Conservation (phyloP, 805 yeast species). For the Zygosaccharomyces bailii region DNA sequence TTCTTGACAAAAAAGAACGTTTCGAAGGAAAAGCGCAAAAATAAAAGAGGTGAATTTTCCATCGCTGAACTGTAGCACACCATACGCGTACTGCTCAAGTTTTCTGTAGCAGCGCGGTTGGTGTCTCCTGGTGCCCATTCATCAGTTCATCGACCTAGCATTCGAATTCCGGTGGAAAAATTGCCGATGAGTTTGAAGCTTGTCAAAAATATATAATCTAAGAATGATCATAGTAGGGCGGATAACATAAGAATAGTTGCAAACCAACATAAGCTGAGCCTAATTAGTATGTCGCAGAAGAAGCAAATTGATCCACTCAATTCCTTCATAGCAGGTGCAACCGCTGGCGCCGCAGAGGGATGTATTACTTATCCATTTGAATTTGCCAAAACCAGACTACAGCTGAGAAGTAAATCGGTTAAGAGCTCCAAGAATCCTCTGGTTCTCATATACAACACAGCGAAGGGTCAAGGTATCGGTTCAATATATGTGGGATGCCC, state of each 20-base stretch:
- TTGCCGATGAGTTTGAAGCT: constrained; percentile 6
- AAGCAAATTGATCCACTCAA: constrained; percentile 62
- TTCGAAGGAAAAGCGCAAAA: no score
- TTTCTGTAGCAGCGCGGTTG: background rate
- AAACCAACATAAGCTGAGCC: no score
- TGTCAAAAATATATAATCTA: constrained; percentile 4
- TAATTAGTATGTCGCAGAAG: constrained; percentile 18
- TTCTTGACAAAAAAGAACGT: no score
- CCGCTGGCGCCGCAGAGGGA: constrained; percentile 96
- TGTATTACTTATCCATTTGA: constrained; percentile 92
- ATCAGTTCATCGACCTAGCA: constrained; percentile 1
- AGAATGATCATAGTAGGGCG: background rate
- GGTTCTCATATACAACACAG: constrained; percentile 69
- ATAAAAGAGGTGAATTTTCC: background rate
- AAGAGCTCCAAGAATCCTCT: constrained; percentile 78
- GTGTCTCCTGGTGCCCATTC: constrained; percentile 1
- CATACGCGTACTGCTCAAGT: background rate
- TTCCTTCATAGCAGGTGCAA: constrained; percentile 91
- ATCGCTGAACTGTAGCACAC: background rate
- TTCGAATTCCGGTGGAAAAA: constrained; percentile 11
- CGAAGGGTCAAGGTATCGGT: constrained; percentile 70
- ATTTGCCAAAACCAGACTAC: constrained; percentile 92
- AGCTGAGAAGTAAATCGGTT: constrained; percentile 64
- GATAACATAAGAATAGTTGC: no score
- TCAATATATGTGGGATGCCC: constrained; percentile 94